Base-by-base conservation (phyloP, 2,329 filamentous ascomycete species). In the Aspergillus aculeatus region DNA sequence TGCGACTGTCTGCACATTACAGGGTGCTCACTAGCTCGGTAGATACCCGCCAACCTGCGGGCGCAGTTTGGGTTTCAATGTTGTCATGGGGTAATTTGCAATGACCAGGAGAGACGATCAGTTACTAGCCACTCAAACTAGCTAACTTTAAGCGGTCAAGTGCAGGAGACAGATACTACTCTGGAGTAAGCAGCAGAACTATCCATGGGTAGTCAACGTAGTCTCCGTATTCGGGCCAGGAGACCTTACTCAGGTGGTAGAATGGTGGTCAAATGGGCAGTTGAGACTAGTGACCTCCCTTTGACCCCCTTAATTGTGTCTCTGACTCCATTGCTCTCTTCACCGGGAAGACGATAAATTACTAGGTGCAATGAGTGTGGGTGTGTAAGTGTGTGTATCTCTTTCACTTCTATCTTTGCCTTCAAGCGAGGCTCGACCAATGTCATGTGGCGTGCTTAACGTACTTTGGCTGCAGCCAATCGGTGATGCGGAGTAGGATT, bases 371-470 rank as follows among this genome's bases (percentile, higher is more conserved):
- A 29, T 29, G 26, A 2, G 26, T 10, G 26, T 29, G 26, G 7
- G 26, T 10, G 26, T 29, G 9, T 44, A 2, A 1, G 14, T 38
- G 35, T 41, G 35, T 44, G 16, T 44, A 7, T 44, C 14, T 35
- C 32, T 35, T 35, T 35, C 32, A 12, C 14, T 35, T 35, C 14
- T 12, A 35, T 16, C 32, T 35, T 35, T 16, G 16, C 32, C 11
- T 44, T 19, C 14, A 44, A 44, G 38, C 38, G 38, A 44, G 38
- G 38, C 16, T 16, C 6, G 38, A 19, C 12, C 26, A 32, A 48
- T 58, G 60, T 60, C 55, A 60, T 53, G 60, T 64, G 60, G 62
- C 58, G 58, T 57, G 56, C 56, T 60, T 51, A 55, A 51, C 38
- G 44, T 54, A 35, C 49, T 44, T 52, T 29, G 6, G 7, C 14